Percentiles rank a stretch among this genome's conserved stretches.
Conservation (phyloP, 176 grass and related monocot genomes). For the Leersia perrieri region DNA sequence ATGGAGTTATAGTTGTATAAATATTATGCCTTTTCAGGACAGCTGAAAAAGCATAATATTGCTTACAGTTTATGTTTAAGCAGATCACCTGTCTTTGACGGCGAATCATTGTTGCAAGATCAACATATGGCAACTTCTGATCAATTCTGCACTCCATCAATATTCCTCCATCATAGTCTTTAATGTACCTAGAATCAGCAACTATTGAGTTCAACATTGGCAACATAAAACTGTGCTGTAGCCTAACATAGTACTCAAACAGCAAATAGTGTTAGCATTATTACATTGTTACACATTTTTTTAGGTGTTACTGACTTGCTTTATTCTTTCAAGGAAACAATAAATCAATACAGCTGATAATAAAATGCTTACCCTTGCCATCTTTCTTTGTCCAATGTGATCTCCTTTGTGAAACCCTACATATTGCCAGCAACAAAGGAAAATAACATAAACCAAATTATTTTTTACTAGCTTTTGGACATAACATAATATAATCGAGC, state of each 20-base stretch:
- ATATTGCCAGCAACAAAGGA: constrained; percentile 1
- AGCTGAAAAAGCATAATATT: background rate
- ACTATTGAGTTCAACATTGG: constrained; percentile 12
- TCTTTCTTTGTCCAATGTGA: constrained; percentile 92
- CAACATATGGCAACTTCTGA: constrained; percentile 81
- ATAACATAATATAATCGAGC: background rate
- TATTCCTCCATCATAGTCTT: constrained; percentile 99
- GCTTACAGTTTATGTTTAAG: background rate
- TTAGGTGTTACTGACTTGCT: background rate
- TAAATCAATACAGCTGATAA: constrained; percentile 23
- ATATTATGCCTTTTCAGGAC: too few relatives aligned
- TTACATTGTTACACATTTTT: background rate
- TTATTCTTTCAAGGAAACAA: constrained; percentile 8
- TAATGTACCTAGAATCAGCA: constrained; percentile 75
- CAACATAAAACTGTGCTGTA: background rate
- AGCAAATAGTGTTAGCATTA: background rate
- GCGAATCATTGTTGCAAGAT: constrained; percentile 97
- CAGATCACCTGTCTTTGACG: constrained; percentile 89
- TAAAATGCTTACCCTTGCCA: constrained; percentile 85
- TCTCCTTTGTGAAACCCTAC: constrained; percentile 97
- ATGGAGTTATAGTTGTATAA: background rate
- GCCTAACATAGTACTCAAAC: background rate
- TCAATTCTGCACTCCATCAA: constrained; percentile 99
- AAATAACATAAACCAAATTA: background rate
- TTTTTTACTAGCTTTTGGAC: background rate